Conservation (phyloP, 331 rosid species). For the Arachis monticola region DNA sequence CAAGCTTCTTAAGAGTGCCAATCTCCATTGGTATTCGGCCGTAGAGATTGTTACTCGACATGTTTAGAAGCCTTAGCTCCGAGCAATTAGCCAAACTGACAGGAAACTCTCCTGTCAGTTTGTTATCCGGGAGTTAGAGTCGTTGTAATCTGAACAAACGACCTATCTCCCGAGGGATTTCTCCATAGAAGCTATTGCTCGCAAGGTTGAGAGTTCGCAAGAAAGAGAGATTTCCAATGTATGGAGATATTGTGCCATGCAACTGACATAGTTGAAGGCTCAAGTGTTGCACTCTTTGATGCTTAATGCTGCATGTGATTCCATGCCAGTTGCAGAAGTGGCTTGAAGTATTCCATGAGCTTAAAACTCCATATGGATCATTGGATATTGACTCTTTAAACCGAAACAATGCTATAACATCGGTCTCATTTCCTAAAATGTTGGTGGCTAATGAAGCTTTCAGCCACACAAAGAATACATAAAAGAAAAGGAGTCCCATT, state of each 20-base stretch:
- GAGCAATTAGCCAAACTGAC: not conserved
- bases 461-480: not conserved
- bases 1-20: not conserved
- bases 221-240: constrained; percentile 27
- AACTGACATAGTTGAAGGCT: not conserved
- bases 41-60: not conserved
- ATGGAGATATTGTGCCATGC: not conserved
- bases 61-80: not conserved
- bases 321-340: not conserved
- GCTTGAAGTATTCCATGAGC: not conserved
- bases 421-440: not conserved
- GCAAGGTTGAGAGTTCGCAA: constrained; percentile 15
- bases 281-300: not conserved
- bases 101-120: not conserved
- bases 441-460: not conserved
- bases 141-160: not conserved
- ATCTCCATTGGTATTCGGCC: constrained; percentile 5
- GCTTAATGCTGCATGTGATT: not conserved
- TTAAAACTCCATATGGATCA: not conserved
- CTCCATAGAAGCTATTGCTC: constrained; percentile 22
- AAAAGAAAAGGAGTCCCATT: not conserved
- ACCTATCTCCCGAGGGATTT: constrained; percentile 29
- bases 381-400: not conserved
- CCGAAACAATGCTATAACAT: not conserved
- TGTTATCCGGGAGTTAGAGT: not conserved